Evolutionary conservation across 2,329 filamentous ascomycete species (phyloP), one percentile per base, ranked within the genome.

Genomic region (Fusarium beomiforme): DNA sequence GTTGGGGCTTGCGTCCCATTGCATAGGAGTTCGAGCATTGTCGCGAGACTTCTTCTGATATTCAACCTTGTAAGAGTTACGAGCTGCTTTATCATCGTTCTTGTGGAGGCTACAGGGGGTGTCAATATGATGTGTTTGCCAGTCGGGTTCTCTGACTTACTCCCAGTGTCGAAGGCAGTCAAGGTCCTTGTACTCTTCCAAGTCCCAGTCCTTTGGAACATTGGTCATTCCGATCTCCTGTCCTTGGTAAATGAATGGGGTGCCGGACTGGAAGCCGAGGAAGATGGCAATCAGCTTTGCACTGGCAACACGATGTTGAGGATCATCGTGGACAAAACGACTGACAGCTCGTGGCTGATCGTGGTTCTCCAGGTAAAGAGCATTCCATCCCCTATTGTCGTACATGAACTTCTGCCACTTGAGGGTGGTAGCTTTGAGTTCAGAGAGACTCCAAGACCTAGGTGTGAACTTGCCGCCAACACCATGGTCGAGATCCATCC

Each of bases 11-110:
- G 79, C 75, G 67, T 89, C 85, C 92, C 92, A 94, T 76, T 93
- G 91, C 79, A 94, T 90, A 0, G 92, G 92, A 1, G 90, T 89
- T 47, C 92, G 85, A 11, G 88, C 89, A 78, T 94, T 92, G 79
- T 94, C 92, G 24, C 92, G 81, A 11, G 86, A 89, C 76, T 89
- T 89, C 69, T 85, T 82, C 66, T 88, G 86, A 74, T 90, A 83
- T n/a, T 87, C 83, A 11, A 71, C 69, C 65, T 67, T 83, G 73
- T 78, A 78, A 23, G 79, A 76, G 12, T 79, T 75, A 36, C 82
- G 78, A 34, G 80, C 80, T 54, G 81, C 78, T 56, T 78, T 80
- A 73, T 84, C 80, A 23, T 79, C 78, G 64, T 82, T 78, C 63
- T 81, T 82, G 75, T 79, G 74, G 11, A 82, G 72, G 50, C 82